Evolutionary conservation across 495 filamentous ascomycete species (phyloP), one percentile per base, ranked within the genome.

Genomic region (Aspergillus baeticus): DNA sequence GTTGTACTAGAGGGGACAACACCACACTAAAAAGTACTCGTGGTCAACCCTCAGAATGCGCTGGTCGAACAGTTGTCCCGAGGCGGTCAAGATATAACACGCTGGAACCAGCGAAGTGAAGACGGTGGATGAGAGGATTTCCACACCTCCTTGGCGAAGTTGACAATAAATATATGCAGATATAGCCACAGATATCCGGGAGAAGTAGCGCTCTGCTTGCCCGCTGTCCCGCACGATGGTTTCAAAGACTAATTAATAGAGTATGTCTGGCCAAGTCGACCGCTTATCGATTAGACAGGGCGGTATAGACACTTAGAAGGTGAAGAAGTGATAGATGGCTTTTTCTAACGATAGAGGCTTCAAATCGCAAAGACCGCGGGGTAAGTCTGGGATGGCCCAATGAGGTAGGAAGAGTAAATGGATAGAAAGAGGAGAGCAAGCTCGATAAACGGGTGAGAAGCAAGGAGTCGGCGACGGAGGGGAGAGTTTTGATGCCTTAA

Each of bases 11-110:
- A 59, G 58, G 55, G 58, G 63, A 62, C 44, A 45, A 42, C 54
- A 65, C 61, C 61, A 35, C 64, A 64, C 68, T 72, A n/a, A n/a
- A n/a, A n/a, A n/a, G 49, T 38, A 51, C 14, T 35, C 55, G 11
- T 48, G 7, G 51, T 51, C 22, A 46, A 53, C 36, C 36, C 6
- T 35, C 15, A 29, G 3, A 41, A 51, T 64, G 47, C 47, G 49
- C 47, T 53, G 51, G 35, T 54, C 33, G 48, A 51, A 62, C 42
- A 31, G 39, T 21, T 59, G 43, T 53, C 57, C 47, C 43, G 57
- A 45, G 50, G 62, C 59, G 57, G 62, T 62, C 54, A 52, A 55
- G 60, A 60, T 69, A 71, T 71, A 72, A 70, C 69, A 63, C 26
- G 48, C 42, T 47, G 42, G 37, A 63, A 31, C 10, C 38, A 48